Base-by-base conservation (phyloP, 768 basidiomycete species). In the Pleurotus eryngii region DNA sequence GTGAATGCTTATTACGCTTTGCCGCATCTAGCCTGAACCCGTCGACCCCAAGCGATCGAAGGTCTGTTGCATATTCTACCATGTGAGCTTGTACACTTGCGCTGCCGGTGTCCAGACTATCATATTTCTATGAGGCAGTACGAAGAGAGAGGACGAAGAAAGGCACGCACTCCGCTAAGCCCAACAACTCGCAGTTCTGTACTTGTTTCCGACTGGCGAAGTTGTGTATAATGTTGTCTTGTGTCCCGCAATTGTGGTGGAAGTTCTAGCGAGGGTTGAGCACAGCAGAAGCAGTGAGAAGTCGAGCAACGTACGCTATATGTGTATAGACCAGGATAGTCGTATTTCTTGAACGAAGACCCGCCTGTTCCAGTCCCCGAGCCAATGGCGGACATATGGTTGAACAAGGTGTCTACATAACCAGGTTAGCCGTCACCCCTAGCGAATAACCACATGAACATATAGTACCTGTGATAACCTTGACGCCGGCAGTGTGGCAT, bases 11-110 rank as follows among this genome's bases (percentile, higher is more conserved):
- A 20, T 20, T 20, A 20, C 20, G 20, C 20, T 87, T 89, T 0
- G 85, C 76, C 12, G 86, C 84, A 64, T 89, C 86, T 20, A 87
- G 69, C 1, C 86, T 76, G 22, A 87, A 69, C 0, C 86, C 86
- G 57, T 85, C 82, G 0, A 82, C 78, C 0, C 86, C 86, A 7
- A 89, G 72, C 0, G 81, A 80, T 20, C 86, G 57, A 1, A 88
- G 67, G 51, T 88, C 83, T 20, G 20, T 20, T 1, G 20, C 20
- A 20, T 20, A 20, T 20, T 20, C 20, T 20, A 20, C 20, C 1
- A 20, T 20, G 20, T 20, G 20, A 20, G 20, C 20, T 20, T 20
- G 20, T 20, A 20, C 20, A 20, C 20, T 20, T 2, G 20, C 20
- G 20, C 20, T 20, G 20, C 20, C 20, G 20, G 87, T 89, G 0